Percentiles rank a stretch among this genome's conserved stretches.
Evolutionary conservation across 768 basidiomycete genomes (phyloP).

Genomic region (Psilocybe tampanensis): DNA sequence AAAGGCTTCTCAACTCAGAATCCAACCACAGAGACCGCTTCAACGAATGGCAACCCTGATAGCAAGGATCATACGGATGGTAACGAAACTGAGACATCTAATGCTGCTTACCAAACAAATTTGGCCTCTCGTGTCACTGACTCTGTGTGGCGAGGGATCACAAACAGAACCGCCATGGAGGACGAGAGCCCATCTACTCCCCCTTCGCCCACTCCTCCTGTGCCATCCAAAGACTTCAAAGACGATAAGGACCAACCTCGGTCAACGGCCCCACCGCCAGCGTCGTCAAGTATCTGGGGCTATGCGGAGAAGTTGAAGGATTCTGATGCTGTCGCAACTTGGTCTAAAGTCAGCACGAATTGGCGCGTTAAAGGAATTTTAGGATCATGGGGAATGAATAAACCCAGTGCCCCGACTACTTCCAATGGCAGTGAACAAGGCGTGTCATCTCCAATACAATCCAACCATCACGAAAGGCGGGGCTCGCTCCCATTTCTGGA

Average conservation of each 20-base stretch:
- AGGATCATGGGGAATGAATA: slow-evolving; percentile 38
- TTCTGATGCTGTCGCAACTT: slow-evolving; percentile 68
- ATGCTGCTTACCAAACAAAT: slow-evolving; percentile 13
- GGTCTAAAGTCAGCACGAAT: slow-evolving; percentile 76
- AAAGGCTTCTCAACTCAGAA: slow-evolving; percentile 63
- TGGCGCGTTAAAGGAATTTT: slow-evolving; percentile 68
- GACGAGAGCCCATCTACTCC: slow-evolving; percentile 41
- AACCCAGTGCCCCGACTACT: not conserved
- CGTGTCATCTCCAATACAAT: not conserved
- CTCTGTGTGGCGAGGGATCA: slow-evolving; percentile 77
- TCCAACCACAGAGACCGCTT: slow-evolving; percentile 36
- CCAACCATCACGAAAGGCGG: not conserved
- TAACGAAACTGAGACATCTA: slow-evolving; percentile 46
- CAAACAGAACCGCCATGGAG: slow-evolving; percentile 75
- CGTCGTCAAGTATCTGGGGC: slow-evolving; percentile 53
- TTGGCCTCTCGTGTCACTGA: slow-evolving; percentile 49
- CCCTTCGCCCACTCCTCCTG: slow-evolving; percentile 31
- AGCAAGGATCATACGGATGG: slow-evolving; percentile 35
- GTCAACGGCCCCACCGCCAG: slow-evolving; percentile 19
- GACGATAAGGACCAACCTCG: not conserved
- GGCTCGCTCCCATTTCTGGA: slow-evolving; percentile 41
- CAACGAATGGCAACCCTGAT: slow-evolving; percentile 36
- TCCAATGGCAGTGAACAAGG: not conserved
- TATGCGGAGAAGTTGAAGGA: slow-evolving; percentile 78
- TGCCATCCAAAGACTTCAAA: not conserved